Percentiles rank a stretch among this genome's conserved stretches.
These are phyloP conservation scores for Calocybe gangraenosa DNA, from an alignment of 768 basidiomycete genomes.

Conservation along the genomic window DNA sequence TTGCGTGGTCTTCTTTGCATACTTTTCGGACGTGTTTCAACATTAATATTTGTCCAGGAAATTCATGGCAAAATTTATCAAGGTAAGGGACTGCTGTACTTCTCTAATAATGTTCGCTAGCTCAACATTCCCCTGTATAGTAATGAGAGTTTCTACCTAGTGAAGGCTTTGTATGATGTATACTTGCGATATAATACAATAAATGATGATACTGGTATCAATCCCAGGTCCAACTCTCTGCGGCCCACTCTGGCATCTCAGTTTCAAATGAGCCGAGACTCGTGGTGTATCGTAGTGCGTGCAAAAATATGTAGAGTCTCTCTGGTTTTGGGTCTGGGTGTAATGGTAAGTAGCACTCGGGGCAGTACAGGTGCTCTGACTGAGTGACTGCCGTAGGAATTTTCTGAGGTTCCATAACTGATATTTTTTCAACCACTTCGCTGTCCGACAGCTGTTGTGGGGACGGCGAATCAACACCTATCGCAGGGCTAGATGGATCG, in stretches of 20 bases:
- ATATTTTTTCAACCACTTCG: conserved; percentile 45
- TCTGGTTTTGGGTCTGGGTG: conserved; percentile 93
- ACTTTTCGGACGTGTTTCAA: background rate
- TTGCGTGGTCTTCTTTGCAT: conserved; percentile 32
- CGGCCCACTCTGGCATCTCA: conserved; percentile 87
- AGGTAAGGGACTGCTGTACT: conserved; percentile 36
- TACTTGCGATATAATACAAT: conserved; percentile 4
- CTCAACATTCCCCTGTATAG: background rate
- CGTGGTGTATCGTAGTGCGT: conserved; percentile 83
- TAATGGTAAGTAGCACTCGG: conserved; percentile 88
- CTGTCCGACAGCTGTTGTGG: conserved; percentile 39
- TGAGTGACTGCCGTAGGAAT: conserved; percentile 33
- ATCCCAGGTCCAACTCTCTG: conserved; percentile 69
- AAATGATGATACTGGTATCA: conserved; percentile 16
- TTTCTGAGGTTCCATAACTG: conserved; percentile 32
- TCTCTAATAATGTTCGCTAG: background rate
- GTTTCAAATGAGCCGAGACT: conserved; percentile 82
- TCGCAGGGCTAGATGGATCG: conserved; percentile 15
- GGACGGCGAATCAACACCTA: conserved; percentile 8
- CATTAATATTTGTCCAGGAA: conserved; percentile 46
- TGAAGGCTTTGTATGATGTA: conserved; percentile 9
- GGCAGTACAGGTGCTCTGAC: conserved; percentile 63
- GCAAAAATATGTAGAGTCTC: conserved; percentile 91
- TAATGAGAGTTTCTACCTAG: background rate
- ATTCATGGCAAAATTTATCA: conserved; percentile 92